These are phyloP conservation scores for Pleurotus ostreatus DNA, from an alignment of 768 basidiomycete species.

Conservation along the genomic window DNA sequence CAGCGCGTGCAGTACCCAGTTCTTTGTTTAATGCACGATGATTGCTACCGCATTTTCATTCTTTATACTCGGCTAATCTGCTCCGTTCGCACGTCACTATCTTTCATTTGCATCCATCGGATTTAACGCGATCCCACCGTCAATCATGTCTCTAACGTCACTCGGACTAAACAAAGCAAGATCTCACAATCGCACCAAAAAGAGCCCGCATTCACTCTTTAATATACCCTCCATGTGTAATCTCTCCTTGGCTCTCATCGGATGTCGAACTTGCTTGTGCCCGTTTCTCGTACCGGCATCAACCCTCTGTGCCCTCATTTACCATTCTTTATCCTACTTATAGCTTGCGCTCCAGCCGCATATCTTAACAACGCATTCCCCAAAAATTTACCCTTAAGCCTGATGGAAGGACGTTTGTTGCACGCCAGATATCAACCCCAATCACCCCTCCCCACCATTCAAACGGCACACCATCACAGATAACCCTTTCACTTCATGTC, in stretches of 20 bases:
- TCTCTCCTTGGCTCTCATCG: neutral
- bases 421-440: conserved; percentile 5
- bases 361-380: conserved; percentile 5
- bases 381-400: neutral
- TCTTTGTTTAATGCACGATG: conserved; percentile 11
- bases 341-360: conserved; percentile 4
- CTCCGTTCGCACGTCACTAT: neutral
- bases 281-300: neutral
- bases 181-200: neutral
- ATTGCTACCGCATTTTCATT: neutral
- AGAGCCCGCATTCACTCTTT: conserved; percentile 6
- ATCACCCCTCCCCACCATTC: neutral
- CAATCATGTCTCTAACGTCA: conserved; percentile 5
- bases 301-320: conserved; percentile 4
- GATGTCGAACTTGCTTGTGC: conserved; percentile 1
- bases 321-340: conserved; percentile 4
- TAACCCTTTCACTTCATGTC: neutral
- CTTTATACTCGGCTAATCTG: conserved; percentile 1
- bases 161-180: conserved; percentile 1
- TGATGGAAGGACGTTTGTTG: conserved; percentile 7
- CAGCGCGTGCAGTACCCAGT: conserved; percentile 11
- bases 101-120: conserved; percentile 1
- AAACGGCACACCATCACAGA: neutral
- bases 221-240: conserved; percentile 5
- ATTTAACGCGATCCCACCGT: conserved; percentile 5